phyloP scores from a whole-genome alignment of 179 eudicot genomes.

The Gypsophila paniculata region DNA sequence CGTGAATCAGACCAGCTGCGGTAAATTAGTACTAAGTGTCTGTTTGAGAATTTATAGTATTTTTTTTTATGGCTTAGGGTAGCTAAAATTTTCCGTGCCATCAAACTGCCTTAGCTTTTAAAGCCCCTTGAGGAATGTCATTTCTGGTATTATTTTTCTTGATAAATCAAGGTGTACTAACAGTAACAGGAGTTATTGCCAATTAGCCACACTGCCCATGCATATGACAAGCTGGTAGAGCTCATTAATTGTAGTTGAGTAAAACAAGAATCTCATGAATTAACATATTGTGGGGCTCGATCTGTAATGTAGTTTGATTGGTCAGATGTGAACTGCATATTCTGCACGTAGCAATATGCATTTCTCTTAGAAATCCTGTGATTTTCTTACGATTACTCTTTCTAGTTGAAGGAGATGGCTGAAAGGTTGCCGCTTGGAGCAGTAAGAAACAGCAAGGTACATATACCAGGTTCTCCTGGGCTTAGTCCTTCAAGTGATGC shows the following conservation, averaged over 20 bases:
- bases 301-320: not conserved
- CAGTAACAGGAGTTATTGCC: not conserved
- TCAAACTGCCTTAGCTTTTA: not conserved
- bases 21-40: not conserved
- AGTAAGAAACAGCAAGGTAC: constrained; percentile 26
- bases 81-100: constrained; percentile 3
- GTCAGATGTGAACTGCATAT: constrained; percentile 3
- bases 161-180: not conserved
- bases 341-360: not conserved
- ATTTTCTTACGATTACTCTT: constrained; percentile 15
- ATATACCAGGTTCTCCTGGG: constrained; percentile 34
- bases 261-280: not conserved
- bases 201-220: not conserved
- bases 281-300: not conserved
- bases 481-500: constrained; percentile 26
- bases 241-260: not conserved
- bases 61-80: constrained; percentile 8
- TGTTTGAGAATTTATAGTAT: not conserved
- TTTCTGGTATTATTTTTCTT: not conserved
- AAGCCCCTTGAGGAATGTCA: not conserved
- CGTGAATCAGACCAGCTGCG: not conserved
- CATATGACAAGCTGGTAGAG: not conserved
- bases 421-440: constrained; percentile 44
- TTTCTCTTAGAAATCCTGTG: not conserved
- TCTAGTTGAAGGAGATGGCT: constrained; percentile 43